Percentiles rank a stretch among this genome's conserved stretches.
phyloP scores from a whole-genome alignment of 169 alveolate genomes.

The Ichthyophthirius multifiliis region DNA sequence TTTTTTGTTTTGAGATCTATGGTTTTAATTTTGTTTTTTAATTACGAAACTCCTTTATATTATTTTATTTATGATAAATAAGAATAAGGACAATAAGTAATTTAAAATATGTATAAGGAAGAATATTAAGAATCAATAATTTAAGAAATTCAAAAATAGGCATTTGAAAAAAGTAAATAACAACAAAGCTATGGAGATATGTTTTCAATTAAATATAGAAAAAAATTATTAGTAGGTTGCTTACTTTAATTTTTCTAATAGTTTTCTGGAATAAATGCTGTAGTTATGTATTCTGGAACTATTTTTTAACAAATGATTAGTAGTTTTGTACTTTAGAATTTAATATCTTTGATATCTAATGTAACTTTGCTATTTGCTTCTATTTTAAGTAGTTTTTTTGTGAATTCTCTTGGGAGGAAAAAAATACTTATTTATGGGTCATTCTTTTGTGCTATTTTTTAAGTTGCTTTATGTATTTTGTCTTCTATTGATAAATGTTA shows the following conservation, averaged over 20 bases:
- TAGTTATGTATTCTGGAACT: constrained; percentile 3
- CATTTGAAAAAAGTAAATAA: background rate
- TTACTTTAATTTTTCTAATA: constrained; percentile 6
- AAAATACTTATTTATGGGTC: constrained; percentile 14
- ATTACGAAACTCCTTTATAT: constrained; percentile 16
- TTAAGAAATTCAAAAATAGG: constrained; percentile 12
- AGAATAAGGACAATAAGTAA: background rate
- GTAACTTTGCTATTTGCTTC: constrained; percentile 6
- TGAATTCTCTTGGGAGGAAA: constrained; percentile 22
- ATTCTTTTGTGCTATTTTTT: background rate
- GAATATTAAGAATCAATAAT: background rate
- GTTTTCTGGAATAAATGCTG: constrained; percentile 36
- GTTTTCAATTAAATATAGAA: background rate
- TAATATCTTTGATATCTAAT: background rate
- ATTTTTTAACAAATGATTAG: background rate
- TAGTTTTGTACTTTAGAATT: too few species aligned
- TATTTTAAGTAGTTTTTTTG: constrained; percentile 14
- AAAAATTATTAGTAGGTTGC: constrained; percentile 11
- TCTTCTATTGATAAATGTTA: background rate
- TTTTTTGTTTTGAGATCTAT: constrained; percentile 2
- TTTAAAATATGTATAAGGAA: background rate
- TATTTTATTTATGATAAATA: background rate
- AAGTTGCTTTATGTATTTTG: constrained; percentile 4
- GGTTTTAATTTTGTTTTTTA: constrained; percentile 9
- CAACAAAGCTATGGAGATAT: constrained; percentile 9